Base-by-base conservation (phyloP, 73 alveolate genomes). In the Paramecium primaurelia region DNA sequence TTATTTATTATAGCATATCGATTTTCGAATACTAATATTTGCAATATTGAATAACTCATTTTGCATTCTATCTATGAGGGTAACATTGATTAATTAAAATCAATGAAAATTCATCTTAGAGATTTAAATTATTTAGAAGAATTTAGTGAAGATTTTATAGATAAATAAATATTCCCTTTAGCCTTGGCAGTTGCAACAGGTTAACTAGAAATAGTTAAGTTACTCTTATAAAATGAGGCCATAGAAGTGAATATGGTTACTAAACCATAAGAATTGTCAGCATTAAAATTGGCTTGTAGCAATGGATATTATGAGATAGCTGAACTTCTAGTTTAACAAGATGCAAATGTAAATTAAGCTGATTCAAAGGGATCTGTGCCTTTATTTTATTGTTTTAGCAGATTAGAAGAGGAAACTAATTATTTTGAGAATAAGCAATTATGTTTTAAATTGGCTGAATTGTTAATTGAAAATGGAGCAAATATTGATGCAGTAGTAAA, bases 221-320 rank as follows among this genome's bases (percentile, higher is more conserved):
- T 73, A 8, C 75, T 89, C 6, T 45, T 71, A 45, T 16, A 71
- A 25, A 89, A 89, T 71, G 64, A 77, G 10, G 75, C 64, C 12
- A 89, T 89, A 40, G 88, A 89, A 42, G 84, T 89, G 9, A 83
- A 89, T 89, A 25, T 69, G 59, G 92, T 34, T 22, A 89, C 71
- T 28, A 83, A 71, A 71, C 71, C 86, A 42, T 47, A 71, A 71
- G 94, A 83, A 49, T 64, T 89, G 8, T 40, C 94, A 8, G 83
- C 94, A 8, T 49, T 89, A 30, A 89, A 83, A 38, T 77, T 73
- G 18, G 91, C 94, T 14, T 89, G 94, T 34, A 89, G 71, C 69
- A 89, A 83, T 37, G 94, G 94, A n/a, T 89, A 71, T 71, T 89
- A 69, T 45, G 94, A 89, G 34, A 38, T 89, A 14, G 94, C 94